These are phyloP conservation scores for Ceraceosorus guamensis DNA, from an alignment of 1,284 basidiomycete species.

Conservation along the genomic window DNA sequence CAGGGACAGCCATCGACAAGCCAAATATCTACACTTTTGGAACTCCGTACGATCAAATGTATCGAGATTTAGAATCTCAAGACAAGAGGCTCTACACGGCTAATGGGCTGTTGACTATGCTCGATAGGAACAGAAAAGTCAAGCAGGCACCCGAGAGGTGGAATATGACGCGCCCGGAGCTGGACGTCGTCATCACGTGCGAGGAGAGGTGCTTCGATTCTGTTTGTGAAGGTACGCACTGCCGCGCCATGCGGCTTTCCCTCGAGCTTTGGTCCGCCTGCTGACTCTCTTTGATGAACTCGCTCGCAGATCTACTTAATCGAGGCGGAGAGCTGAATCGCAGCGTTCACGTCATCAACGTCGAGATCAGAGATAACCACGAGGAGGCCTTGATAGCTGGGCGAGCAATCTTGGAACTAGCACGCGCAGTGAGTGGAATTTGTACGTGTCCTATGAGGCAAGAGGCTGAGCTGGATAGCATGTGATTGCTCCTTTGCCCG, in stretches of 20 bases:
- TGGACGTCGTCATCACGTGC: constrained; percentile 96
- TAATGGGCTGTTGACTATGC: constrained; percentile 93
- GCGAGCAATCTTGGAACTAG: constrained; percentile 89
- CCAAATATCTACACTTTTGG: constrained; percentile 97
- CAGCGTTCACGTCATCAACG: constrained; percentile 91
- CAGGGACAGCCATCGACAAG: constrained; percentile 91
- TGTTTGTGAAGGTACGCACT: constrained; percentile 83
- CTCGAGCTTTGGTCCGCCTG: not conserved
- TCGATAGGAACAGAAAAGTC: constrained; percentile 87
- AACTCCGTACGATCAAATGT: constrained; percentile 95
- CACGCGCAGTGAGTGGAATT: constrained; percentile 63
- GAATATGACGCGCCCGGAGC: constrained; percentile 80
- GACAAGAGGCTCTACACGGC: constrained; percentile 80
- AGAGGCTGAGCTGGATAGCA: not conserved
- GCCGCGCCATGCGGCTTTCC: not conserved
- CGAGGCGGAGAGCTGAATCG: constrained; percentile 87
- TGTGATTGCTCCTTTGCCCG: not conserved
- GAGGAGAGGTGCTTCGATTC: constrained; percentile 98
- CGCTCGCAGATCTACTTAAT: constrained; percentile 67
- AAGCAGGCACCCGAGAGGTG: constrained; percentile 92
- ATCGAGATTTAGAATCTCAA: constrained; percentile 79
- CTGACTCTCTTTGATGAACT: not conserved
- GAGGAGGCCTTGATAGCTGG: constrained; percentile 95
- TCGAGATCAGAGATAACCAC: constrained; percentile 98
- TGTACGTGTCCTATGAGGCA: constrained; percentile 1